These are phyloP conservation scores for Colletotrichum trifolii DNA, from an alignment of 2,329 filamentous ascomycete genomes.

Conservation along the genomic window DNA sequence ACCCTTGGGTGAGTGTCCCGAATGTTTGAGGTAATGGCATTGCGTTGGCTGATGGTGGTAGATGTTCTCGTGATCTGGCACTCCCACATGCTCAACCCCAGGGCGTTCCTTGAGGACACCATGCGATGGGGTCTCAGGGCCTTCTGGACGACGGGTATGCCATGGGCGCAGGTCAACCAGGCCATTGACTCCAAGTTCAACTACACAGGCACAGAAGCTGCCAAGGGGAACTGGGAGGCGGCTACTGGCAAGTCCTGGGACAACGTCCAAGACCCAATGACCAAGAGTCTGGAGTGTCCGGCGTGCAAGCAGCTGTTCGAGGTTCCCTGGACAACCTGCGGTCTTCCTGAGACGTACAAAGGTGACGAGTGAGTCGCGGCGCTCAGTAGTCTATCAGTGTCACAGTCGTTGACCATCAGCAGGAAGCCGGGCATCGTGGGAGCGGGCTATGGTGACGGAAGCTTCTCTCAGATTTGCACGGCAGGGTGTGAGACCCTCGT, in stretches of 20 bases:
- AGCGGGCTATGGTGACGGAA: slow-evolving; percentile 69
- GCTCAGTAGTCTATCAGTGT: rapidly evolving
- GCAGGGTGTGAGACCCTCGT: slow-evolving; percentile 60
- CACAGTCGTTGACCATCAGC: neutral
- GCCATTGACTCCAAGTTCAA: slow-evolving; percentile 70
- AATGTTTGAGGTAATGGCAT: neutral
- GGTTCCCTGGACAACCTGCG: slow-evolving; percentile 71
- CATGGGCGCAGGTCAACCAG: slow-evolving; percentile 69
- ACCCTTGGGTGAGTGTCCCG: slow-evolving; percentile 63
- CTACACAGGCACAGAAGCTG: slow-evolving; percentile 60
- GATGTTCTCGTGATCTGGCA: slow-evolving; percentile 87
- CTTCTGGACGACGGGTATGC: slow-evolving; percentile 72
- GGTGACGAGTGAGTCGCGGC: slow-evolving; percentile 40
- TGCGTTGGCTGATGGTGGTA: slow-evolving; percentile 39
- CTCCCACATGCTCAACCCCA: slow-evolving; percentile 81
- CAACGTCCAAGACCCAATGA: slow-evolving; percentile 61
- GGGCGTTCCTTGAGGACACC: slow-evolving; percentile 79
- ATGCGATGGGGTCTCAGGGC: slow-evolving; percentile 66
- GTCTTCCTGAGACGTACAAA: slow-evolving; percentile 44
- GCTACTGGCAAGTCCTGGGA: slow-evolving; percentile 68
- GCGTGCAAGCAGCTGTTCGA: slow-evolving; percentile 55
- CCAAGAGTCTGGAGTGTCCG: slow-evolving; percentile 66
- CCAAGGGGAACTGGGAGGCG: slow-evolving; percentile 58
- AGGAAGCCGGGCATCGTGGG: slow-evolving; percentile 53
- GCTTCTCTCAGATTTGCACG: slow-evolving; percentile 62